Evolutionary conservation across 2,329 filamentous ascomycete species (phyloP), one percentile per base, ranked within the genome.

Genomic region (Apiospora malaysiana): DNA sequence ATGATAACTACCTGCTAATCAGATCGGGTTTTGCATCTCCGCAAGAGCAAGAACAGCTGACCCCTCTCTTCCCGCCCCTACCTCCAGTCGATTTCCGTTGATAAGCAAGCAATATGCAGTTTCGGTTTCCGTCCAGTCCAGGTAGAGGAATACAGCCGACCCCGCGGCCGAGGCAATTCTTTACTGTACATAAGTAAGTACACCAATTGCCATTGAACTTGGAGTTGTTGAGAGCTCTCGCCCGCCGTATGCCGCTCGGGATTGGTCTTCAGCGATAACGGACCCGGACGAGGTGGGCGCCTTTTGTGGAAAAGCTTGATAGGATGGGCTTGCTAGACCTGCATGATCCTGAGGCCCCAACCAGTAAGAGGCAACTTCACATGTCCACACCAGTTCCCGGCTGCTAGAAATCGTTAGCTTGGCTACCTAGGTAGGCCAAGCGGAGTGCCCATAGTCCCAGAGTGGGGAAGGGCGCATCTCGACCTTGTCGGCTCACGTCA

Each of bases 241-340:
- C 56, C 27, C 56, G 27, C 32, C n/a, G 56, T 12, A 63, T 63
- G 18, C 56, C 32, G 27, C 56, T 63, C 56, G 56, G 56, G 56
- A 63, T 40, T 32, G 56, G 56, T 40, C 56, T 40, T 47, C 18
- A 63, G 56, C 56, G 56, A 63, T 63, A 63, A 63, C 56, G 56
- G 56, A 63, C 18, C 5, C 56, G 56, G 56, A 40, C 8, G 56
- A 63, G 56, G 56, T n/a, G 56, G 56, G 56, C 32, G 32, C 56
- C 21, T 21, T 37, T 37, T 40, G 56, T 21, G 51, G 27, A 5
- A 63, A 63, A 63, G 56, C 32, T 40, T 63, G 56, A 59, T 37
- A 37, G 25, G 56, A 40, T 14, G 12, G 56, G 56, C 56, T 16
- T 59, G 51, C 51, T 14, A n/a, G 56, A 32, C 56, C 27, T 59